These are phyloP conservation scores for Oxyria digyna DNA, from an alignment of 148 eudicot species.

Conservation along the genomic window DNA sequence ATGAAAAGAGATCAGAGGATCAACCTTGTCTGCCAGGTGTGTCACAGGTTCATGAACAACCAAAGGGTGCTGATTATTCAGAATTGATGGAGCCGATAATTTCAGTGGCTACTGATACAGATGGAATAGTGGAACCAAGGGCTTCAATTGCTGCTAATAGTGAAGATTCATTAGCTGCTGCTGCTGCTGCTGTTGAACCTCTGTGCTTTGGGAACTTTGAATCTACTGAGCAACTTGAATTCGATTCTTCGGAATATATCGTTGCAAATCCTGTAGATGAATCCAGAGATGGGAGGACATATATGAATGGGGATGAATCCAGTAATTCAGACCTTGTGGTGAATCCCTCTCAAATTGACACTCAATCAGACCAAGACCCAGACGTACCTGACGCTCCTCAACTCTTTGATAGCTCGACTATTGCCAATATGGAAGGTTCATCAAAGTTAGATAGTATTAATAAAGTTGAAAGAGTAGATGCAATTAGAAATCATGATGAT, in stretches of 20 bases:
- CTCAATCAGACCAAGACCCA: background rate
- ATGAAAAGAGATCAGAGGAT: constrained; percentile 17
- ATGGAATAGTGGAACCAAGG: constrained; percentile 1
- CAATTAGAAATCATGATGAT: background rate
- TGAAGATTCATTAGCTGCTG: constrained; percentile 4
- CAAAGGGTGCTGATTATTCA: constrained; percentile 13
- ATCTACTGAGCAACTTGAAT: background rate
- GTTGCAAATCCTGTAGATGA: background rate
- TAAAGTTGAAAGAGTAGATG: background rate
- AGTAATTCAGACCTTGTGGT: background rate
- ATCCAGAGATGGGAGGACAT: background rate
- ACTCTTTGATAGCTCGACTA: background rate
- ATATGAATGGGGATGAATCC: constrained; percentile 6
- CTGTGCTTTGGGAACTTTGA: background rate
- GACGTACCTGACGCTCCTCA: background rate
- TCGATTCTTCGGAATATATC: constrained; percentile 3
- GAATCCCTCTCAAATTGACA: background rate
- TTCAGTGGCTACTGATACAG: constrained; percentile 2
- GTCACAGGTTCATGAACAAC: constrained; percentile 7
- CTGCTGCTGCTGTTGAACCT: constrained; percentile 8
- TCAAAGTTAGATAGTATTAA: background rate
- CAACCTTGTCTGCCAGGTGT: constrained; percentile 8
- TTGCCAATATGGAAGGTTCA: background rate
- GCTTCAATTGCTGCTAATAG: background rate
- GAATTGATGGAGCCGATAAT: background rate